Evolutionary conservation across 192 early-diverging fungal genomes (phyloP).

Genomic region (Neocallimastix lanati): DNA sequence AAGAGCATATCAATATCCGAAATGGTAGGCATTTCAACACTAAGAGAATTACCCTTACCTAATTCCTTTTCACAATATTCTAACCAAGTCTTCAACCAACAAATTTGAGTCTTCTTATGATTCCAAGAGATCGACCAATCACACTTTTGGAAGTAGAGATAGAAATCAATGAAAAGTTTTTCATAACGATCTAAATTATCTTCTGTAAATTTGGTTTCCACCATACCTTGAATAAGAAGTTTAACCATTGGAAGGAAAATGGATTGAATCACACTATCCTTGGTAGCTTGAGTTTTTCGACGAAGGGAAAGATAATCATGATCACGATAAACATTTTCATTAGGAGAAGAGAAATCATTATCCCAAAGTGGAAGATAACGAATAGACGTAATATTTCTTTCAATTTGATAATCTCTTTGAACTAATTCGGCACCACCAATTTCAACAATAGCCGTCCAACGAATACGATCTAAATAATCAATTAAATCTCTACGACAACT

Average conservation of each 20-base stretch:
- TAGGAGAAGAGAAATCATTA: conserved; percentile 18
- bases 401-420: conserved; percentile 25
- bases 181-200: conserved; percentile 7
- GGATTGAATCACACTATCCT: conserved; percentile 4
- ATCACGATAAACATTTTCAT: conserved; percentile 15
- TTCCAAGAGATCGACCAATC: conserved; percentile 19
- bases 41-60: not conserved
- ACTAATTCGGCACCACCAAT: conserved; percentile 16
- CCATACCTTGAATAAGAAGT: conserved; percentile 11
- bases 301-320: not conserved
- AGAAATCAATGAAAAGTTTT: conserved; percentile 15
- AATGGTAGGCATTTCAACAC: conserved; percentile 18
- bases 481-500: conserved; percentile 21
- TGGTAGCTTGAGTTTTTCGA: conserved; percentile 3
- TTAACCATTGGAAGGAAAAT: conserved; percentile 14
- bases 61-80: conserved; percentile 5
- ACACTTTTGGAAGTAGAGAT: conserved; percentile 14
- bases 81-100: conserved; percentile 14
- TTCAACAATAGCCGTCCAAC: conserved; percentile 22
- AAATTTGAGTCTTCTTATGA: conserved; percentile 11
- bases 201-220: not conserved
- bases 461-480: conserved; percentile 12
- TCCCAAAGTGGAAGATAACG: conserved; percentile 19
- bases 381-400: conserved; percentile 20
- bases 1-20: conserved; percentile 17